Evolutionary conservation across 2,329 filamentous ascomycete species (phyloP), one percentile per base, ranked within the genome.

Genomic region (Diaporthe capsici): DNA sequence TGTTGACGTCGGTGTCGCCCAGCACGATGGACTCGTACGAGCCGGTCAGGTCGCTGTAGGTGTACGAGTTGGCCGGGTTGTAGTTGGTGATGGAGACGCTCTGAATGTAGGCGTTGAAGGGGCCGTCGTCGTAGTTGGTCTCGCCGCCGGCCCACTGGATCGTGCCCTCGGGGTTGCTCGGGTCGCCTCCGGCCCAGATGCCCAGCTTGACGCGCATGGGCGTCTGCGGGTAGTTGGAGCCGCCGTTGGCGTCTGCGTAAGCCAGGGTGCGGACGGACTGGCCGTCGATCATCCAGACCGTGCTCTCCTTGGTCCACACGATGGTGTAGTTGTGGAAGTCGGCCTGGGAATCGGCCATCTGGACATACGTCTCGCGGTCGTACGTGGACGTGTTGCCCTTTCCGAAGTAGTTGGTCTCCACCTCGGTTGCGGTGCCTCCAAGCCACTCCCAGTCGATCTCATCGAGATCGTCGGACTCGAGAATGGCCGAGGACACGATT

Each of bases 381-480:
- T 90, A 94, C 49, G 88, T 88, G 9, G 90, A 90, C 42, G 90
- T 91, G 83, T 94, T 88, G 72, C 92, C 93, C 85, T 94, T 93
- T 83, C 92, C 91, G 82, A 94, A 94, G 85, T 96, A 98, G 85
- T 98, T 98, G 80, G 90, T 92, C 84, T 97, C 95, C 4, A 95
- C 94, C 79, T 95, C 87, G n/a, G 85, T 84, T 72, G 89, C 84
- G 78, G 92, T 88, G 63, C 90, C 92, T 67, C 95, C 94, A 34
- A 97, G 87, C 92, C 93, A 96, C 82, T 97, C 94, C 90, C 93
- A 95, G 81, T 96, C 94, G 77, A 97, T 95, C 85, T 97, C 94
- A 81, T 96, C 94, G 39, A 95, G 86, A 79, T 91, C 88, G 80
- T 96, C 93, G 0, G 94, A 95, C 82, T 95, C 92, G 76, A 97